Evolutionary conservation across 805 yeast genomes (phyloP), one percentile per base, ranked within the genome.

Genomic region (Cyberlindnera misumaiensis): DNA sequence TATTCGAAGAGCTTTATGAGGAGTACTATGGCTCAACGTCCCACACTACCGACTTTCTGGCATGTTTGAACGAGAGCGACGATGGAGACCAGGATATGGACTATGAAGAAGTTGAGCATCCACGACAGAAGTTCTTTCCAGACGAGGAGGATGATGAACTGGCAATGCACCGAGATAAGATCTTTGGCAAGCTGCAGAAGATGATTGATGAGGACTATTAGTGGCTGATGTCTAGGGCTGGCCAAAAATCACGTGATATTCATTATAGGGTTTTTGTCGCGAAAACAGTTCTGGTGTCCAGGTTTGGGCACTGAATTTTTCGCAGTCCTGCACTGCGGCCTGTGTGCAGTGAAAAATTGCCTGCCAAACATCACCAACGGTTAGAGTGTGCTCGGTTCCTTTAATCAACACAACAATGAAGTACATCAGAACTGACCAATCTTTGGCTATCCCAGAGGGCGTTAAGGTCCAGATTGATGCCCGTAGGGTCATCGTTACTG

Each of bases 381-480:
- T 11, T 13, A 18, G 24, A 12, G 14, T 6, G n/a, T 20, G 24
- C 24, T 6, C 24, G 24, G 24, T 20, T 20, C 24, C 24, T 8
- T 20, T 20, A 20, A 8, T 20, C 24, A 6, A 8, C 24, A 20
- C 24, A 20, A 49, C 48, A 63, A 78, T 79, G 95, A 85, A 84
- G 75, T 83, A 76, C 85, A 77, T 85, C 62, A 84, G 80, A 69
- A 80, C 93, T 51, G 94, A 84, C 65, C 93, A 85, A 75, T 63
- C 69, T 65, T 75, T 86, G 64, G 83, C 77, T 43, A 62, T 79
- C 68, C 97, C 98, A 71, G 95, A 84, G 70, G 96, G 85, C 63
- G 98, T 93, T 52, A 75, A 82, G 59, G 84, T 93, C 58, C 70
- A 72, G 65, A 90, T 93, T 80, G 84, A 87, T 71, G 78, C 97